Conservation (phyloP, 108 stramenopile genomes). For the Cyclotella sp. region DNA sequence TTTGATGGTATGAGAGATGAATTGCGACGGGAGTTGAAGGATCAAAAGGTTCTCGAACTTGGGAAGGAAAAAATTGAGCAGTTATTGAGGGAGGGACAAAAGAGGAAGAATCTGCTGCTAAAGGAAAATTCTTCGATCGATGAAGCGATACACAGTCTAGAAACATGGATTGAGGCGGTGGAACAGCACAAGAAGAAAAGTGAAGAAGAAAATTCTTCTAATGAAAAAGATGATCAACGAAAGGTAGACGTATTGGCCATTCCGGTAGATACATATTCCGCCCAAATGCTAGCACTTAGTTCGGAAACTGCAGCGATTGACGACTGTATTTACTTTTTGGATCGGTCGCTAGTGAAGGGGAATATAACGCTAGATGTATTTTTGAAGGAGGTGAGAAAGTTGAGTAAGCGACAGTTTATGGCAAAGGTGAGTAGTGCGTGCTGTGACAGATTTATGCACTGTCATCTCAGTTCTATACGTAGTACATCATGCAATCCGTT, state of each 20-base stretch:
- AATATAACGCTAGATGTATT: slow-evolving; percentile 71
- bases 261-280: slow-evolving; percentile 59
- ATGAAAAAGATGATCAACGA: slow-evolving; percentile 36
- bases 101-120: slow-evolving; percentile 49
- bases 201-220: slow-evolving; percentile 21
- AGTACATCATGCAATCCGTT: neutral
- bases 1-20: slow-evolving; percentile 44
- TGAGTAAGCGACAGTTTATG: slow-evolving; percentile 85
- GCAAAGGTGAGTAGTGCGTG: slow-evolving; percentile 52
- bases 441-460: neutral
- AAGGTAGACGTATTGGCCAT: slow-evolving; percentile 48
- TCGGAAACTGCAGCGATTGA: slow-evolving; percentile 79
- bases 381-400: slow-evolving; percentile 78
- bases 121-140: slow-evolving; percentile 54
- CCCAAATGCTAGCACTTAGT: slow-evolving; percentile 76
- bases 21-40: slow-evolving; percentile 55
- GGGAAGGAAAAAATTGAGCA: slow-evolving; percentile 54
- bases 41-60: slow-evolving; percentile 56
- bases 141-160: slow-evolving; percentile 52
- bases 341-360: slow-evolving; percentile 69
- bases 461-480: neutral
- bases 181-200: slow-evolving; percentile 23
- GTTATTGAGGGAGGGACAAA: slow-evolving; percentile 33
- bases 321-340: slow-evolving; percentile 87
- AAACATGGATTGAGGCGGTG: slow-evolving; percentile 57